Conservation (phyloP, 2,329 filamentous ascomycete species). For the Didymella exigua region DNA sequence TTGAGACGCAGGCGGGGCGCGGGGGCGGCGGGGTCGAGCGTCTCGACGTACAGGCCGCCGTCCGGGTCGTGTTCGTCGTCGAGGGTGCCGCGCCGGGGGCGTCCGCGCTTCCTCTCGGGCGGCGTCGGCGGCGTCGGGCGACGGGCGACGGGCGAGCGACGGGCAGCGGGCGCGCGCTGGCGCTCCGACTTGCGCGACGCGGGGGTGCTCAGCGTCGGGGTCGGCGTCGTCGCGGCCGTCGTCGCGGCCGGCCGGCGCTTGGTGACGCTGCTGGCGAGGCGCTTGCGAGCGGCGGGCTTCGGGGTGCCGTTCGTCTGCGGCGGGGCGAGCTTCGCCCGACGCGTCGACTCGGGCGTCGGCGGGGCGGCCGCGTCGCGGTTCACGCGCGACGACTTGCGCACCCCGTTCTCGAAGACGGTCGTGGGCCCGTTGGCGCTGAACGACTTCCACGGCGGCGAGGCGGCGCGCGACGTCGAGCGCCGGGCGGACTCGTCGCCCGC, state of each 20-base stretch:
- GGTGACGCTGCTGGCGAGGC: slow-evolving; percentile 19
- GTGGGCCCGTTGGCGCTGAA: slow-evolving; percentile 84
- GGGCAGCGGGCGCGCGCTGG: slow-evolving; percentile 32
- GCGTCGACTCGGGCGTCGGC: slow-evolving; percentile 56
- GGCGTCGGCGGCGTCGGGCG: slow-evolving; percentile 26
- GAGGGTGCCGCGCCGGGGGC: slow-evolving; percentile 29
- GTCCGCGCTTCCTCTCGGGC: slow-evolving; percentile 31
- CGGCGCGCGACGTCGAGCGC: slow-evolving; percentile 52
- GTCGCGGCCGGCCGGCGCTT: slow-evolving; percentile 24
- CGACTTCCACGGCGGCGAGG: slow-evolving; percentile 93
- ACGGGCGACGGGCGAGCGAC: slow-evolving; percentile 19
- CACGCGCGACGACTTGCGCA: slow-evolving; percentile 65
- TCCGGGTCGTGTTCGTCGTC: slow-evolving; percentile 29
- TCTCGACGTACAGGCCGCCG: slow-evolving; percentile 29
- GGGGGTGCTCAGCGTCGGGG: slow-evolving; percentile 21
- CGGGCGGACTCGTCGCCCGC: slow-evolving; percentile 20
- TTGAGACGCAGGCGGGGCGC: slow-evolving; percentile 54
- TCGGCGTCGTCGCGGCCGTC: slow-evolving; percentile 30
- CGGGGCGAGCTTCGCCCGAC: slow-evolving; percentile 33
- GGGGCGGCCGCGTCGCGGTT: slow-evolving; percentile 51
- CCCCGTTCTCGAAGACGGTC: slow-evolving; percentile 72
- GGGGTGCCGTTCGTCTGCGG: slow-evolving; percentile 38
- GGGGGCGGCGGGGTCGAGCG: slow-evolving; percentile 26
- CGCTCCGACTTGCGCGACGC: slow-evolving; percentile 45
- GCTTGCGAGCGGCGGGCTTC: slow-evolving; percentile 32